Percentiles rank a stretch among this genome's conserved stretches.
phyloP scores from a whole-genome alignment of 2,329 filamentous ascomycete genomes.

The Aspergillus sp. region DNA sequence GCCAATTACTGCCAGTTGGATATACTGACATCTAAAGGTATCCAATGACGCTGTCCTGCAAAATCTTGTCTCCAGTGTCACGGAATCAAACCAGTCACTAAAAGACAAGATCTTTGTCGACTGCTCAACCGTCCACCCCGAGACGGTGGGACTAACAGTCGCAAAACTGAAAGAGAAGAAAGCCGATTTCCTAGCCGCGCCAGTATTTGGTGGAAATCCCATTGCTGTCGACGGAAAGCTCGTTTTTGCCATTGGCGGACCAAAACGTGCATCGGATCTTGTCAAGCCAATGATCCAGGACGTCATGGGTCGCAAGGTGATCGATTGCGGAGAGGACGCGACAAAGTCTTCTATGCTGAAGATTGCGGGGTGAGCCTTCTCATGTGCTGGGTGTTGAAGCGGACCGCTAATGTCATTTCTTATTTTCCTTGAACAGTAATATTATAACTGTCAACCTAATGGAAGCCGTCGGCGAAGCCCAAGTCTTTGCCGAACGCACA shows the following conservation, averaged over 20 bases:
- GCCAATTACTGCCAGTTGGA: not conserved
- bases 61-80: constrained; percentile 27
- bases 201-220: constrained; percentile 47
- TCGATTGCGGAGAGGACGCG: constrained; percentile 47
- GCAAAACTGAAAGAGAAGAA: constrained; percentile 34
- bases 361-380: constrained; percentile 41
- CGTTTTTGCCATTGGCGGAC: constrained; percentile 46
- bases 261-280: constrained; percentile 29
- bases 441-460: constrained; percentile 46
- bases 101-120: constrained; percentile 80
- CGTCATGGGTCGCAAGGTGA: constrained; percentile 45
- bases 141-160: constrained; percentile 52
- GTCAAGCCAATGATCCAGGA: constrained; percentile 45
- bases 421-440: constrained; percentile 28
- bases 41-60: constrained; percentile 43
- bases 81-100: constrained; percentile 37
- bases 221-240: constrained; percentile 47
- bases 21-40: constrained; percentile 27
- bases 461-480: constrained; percentile 47
- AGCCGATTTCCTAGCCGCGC: constrained; percentile 41
- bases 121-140: constrained; percentile 81
- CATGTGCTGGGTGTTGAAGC: not conserved
- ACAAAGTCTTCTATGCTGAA: constrained; percentile 45
- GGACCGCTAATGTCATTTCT: not conserved
- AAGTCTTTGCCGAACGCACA: constrained; percentile 49